Evolutionary conservation across 441 rosid species (phyloP).

Genomic region (Sinapis alba): DNA sequence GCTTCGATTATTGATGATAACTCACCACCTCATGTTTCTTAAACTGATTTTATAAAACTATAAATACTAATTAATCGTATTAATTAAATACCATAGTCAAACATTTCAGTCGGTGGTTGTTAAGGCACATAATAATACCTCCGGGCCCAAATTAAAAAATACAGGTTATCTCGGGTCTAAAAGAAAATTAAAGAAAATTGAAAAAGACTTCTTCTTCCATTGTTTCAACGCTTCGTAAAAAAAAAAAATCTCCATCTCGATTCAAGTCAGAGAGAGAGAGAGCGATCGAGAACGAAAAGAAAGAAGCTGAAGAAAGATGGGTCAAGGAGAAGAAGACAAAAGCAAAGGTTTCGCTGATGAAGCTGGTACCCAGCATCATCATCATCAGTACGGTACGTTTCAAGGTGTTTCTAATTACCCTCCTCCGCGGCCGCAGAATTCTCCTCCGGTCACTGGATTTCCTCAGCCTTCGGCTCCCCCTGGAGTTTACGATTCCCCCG

Average conservation of each 20-base stretch:
- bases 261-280: slow-evolving; percentile 7
- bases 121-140: background rate
- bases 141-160: background rate
- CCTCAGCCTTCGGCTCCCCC: slow-evolving; percentile 86
- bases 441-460: slow-evolving; percentile 69
- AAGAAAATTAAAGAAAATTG: slow-evolving; percentile 1
- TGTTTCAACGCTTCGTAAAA: slow-evolving; percentile 24
- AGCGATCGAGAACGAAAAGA: slow-evolving; percentile 13
- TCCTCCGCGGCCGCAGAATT: slow-evolving; percentile 38
- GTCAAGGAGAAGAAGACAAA: slow-evolving; percentile 51
- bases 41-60: background rate
- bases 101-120: slow-evolving; percentile 9
- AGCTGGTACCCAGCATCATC: slow-evolving; percentile 40
- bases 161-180: slow-evolving; percentile 6
- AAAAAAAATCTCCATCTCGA: background rate
- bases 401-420: slow-evolving; percentile 95
- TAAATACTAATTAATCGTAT: background rate
- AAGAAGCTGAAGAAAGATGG: slow-evolving; percentile 20
- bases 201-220: background rate
- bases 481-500: slow-evolving; percentile 50
- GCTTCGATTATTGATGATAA: background rate
- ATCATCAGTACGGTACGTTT: slow-evolving; percentile 76
- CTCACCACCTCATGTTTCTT: slow-evolving; percentile 12
- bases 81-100: background rate
- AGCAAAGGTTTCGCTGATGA: slow-evolving; percentile 42